Base-by-base conservation (phyloP, 2,329 filamentous ascomycete species). In the Chrysoporthe austroafricana region DNA sequence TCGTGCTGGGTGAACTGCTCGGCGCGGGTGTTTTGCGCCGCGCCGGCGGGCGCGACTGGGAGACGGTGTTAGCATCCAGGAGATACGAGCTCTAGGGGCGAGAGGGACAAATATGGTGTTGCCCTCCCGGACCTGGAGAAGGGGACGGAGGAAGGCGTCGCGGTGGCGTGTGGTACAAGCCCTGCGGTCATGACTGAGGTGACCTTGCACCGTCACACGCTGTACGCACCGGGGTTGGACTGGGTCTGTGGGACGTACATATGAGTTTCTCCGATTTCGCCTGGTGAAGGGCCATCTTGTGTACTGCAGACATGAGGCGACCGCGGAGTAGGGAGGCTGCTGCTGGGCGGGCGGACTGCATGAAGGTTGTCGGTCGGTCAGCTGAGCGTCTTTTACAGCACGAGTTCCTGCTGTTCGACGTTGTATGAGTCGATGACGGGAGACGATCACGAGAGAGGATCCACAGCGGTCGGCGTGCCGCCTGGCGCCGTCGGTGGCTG, bases 1-100 rank as follows among this genome's bases (percentile, higher is more conserved):
- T 78, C 75, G 68, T 76, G 71, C 77, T 85, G 84, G 62, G 86
- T 88, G 83, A 94, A 97, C 78, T 97, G 93, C 34, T 87, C 88
- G 13, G 93, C 93, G 77, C 91, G 91, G 1, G 83, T 81, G 64
- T 86, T 81, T 63, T 82, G 78, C 70, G 86, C 79, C 71, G 83
- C 81, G 48, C 85, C 87, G 56, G 88, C 87, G 4, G 91, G 90
- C 6, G 90, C 90, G 79, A 92, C 87, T 86, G 70, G 68, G 57
- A 60, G 36, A 66, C 68, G 32, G 73, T 42, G 34, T 16, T 67
- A 57, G 74, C 70, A 3, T 26, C 26, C 2, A 26, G 26, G 26
- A 26, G 26, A 26, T 26, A 26, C 26, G 26, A 26, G 26, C 26
- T 26, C 26, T 2, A 2, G 26, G 26, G 2, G 26, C 26, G 2